A percentile compares a stretch with the other conserved stretches of the same genome.
Conservation (phyloP, 768 basidiomycete species). For the Dioszegia aurantiaca region DNA sequence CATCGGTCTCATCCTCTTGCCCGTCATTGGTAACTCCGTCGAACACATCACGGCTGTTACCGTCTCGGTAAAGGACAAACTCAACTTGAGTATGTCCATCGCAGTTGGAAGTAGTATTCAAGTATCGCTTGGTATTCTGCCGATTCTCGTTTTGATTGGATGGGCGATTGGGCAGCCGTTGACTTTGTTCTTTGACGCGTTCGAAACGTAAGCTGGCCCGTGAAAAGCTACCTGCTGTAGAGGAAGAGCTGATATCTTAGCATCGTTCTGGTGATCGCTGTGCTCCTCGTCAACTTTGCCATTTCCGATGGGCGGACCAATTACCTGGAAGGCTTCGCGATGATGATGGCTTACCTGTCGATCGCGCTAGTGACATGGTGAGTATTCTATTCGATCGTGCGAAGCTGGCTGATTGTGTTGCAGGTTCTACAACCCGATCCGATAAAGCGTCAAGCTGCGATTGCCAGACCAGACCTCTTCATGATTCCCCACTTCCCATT, state of each 20-base stretch:
- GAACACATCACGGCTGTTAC: conserved; percentile 90
- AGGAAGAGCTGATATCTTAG: conserved; percentile 16
- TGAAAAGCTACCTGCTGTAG: background rate
- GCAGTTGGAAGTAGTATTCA: conserved; percentile 59
- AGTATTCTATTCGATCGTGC: background rate
- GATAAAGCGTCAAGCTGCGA: too few relatives aligned
- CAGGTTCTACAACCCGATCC: conserved; percentile 15
- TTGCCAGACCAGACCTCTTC: too few relatives aligned
- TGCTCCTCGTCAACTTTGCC: conserved; percentile 49
- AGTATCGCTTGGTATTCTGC: conserved; percentile 45
- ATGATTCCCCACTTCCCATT: too few relatives aligned
- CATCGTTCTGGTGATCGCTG: conserved; percentile 42
- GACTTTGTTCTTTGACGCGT: conserved; percentile 47
- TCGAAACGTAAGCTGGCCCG: conserved; percentile 47
- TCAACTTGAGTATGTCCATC: conserved; percentile 79
- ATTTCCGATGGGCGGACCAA: conserved; percentile 48
- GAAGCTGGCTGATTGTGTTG: background rate
- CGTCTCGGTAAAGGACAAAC: conserved; percentile 80
- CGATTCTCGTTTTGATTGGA: conserved; percentile 42
- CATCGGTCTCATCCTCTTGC: conserved; percentile 81
- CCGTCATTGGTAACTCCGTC: conserved; percentile 63
- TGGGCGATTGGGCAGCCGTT: conserved; percentile 51
- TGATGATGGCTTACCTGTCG: conserved; percentile 48
- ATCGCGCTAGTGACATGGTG: conserved; percentile 43
- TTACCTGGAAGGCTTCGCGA: conserved; percentile 46